Percentiles rank a stretch among this genome's conserved stretches.
Evolutionary conservation across 2,329 filamentous ascomycete genomes (phyloP).

Genomic region (Xylaria sp.): DNA sequence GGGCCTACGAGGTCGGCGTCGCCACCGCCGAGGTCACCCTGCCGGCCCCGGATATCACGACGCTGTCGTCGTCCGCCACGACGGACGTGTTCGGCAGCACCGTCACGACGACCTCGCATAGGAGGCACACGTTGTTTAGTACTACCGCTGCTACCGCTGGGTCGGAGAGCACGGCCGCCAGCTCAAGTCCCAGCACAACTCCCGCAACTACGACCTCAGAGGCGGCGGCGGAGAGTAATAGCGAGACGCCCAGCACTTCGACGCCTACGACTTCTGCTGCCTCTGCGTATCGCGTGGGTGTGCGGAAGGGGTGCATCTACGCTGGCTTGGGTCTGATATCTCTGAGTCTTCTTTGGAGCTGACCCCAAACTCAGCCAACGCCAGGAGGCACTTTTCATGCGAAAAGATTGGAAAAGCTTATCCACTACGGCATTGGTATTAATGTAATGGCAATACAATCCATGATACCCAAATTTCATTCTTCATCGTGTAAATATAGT

Average conservation of each 20-base stretch:
- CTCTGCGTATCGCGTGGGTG: background rate
- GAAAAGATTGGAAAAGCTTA: too few relatives aligned
- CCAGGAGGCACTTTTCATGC: too few relatives aligned
- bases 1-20: slow-evolving; percentile 11
- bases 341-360: slow-evolving; percentile 13
- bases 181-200: background rate
- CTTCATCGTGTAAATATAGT: too few relatives aligned
- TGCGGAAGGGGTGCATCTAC: slow-evolving; percentile 7
- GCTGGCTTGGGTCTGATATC: slow-evolving; percentile 8
- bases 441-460: too few relatives aligned
- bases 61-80: slow-evolving; percentile 3
- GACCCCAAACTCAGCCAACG: background rate
- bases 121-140: background rate
- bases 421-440: too few relatives aligned
- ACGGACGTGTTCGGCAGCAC: slow-evolving; percentile 10
- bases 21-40: slow-evolving; percentile 12
- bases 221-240: slow-evolving; percentile 3
- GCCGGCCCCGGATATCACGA: slow-evolving; percentile 15
- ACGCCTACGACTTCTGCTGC: slow-evolving; percentile 12
- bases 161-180: background rate
- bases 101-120: background rate
- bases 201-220: background rate
- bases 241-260: background rate
- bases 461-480: too few relatives aligned
- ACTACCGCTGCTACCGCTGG: too few relatives aligned